Base-by-base conservation (phyloP, 768 basidiomycete species). In the Pleurotus ostreatus region DNA sequence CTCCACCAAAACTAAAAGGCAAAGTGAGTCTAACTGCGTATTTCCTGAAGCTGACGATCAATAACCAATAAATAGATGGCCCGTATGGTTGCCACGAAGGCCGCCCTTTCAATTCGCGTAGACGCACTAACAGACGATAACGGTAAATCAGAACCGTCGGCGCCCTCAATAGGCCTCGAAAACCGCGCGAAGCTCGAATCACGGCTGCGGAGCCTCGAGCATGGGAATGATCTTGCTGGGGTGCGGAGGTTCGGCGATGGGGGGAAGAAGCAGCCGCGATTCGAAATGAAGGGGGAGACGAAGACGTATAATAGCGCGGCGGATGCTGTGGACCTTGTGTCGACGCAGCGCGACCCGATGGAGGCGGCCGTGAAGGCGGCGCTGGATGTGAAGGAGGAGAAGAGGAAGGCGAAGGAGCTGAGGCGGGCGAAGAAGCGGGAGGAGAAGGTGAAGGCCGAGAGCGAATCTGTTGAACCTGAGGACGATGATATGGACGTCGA, bases 81-180 rank as follows among this genome's bases (percentile, higher is more conserved):
- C 18, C 92, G 97, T 66, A 99, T 99, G 97, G 94, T 98, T 26
- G 95, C 97, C 48, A 98, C 97, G 47, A 99, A 99, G 78, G 87
- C 96, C 3, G 92, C 97, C 1, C 84, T 99, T 12, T 96, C 96
- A 4, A 93, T 97, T 65, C 96, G 97, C 71, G 93, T 98, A 38
- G 97, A 99, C 62, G 97, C 97, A 5, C 86, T 99, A 46, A 89
- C 95, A 41, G 94, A 97, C 59, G 78, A 86, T 7, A 92, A 98
- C 58, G 89, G 86, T 63, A 97, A 98, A 71, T 92, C 92, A 1
- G 92, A 89, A 57, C 75, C 84, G 39, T 71, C 77, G 5, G 90
- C 94, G 2, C 85, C 94, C 1, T 84, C 92, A 63, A 86, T 98
- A 68, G 97, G 97, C 57, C 73, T 98, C 57, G 91, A 93, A 66